A percentile compares a stretch with the other conserved stretches of the same genome.
Evolutionary conservation across 108 stramenopile species (phyloP).

Genomic region (Cyclostephanos tholiformis): DNA sequence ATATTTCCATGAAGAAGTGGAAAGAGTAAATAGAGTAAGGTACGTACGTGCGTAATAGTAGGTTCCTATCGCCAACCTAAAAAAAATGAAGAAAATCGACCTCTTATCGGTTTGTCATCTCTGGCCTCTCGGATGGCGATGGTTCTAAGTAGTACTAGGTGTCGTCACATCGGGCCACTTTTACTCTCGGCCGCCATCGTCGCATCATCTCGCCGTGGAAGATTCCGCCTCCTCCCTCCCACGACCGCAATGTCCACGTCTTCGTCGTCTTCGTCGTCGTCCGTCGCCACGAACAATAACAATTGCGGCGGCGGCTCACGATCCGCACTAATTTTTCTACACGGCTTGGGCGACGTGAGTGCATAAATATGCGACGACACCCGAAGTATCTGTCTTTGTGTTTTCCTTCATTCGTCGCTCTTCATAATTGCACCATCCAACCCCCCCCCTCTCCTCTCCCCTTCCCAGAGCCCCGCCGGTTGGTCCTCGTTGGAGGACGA

Average conservation of each 20-base stretch:
- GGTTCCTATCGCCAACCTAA: too few relatives aligned
- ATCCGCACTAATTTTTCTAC: slow-evolving; percentile 64
- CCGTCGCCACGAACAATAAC: background rate
- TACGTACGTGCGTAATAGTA: too few relatives aligned
- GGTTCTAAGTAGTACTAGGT: too few relatives aligned
- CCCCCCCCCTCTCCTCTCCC: slow-evolving; percentile 8
- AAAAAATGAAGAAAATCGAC: too few relatives aligned
- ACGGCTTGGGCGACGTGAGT: slow-evolving; percentile 69
- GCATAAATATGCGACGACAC: background rate
- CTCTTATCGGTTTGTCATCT: too few relatives aligned
- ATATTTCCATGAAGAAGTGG: too few relatives aligned
- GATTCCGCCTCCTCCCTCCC: background rate
- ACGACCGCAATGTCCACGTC: background rate
- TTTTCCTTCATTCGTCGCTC: background rate
- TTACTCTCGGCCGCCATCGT: background rate
- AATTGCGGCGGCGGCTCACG: background rate
- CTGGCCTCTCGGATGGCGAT: too few relatives aligned
- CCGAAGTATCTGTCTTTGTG: background rate
- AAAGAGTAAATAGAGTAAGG: too few relatives aligned
- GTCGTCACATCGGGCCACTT: background rate
- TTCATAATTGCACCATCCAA: slow-evolving; percentile 32
- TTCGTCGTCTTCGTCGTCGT: background rate
- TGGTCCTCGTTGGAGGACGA: slow-evolving; percentile 63
- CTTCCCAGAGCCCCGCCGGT: slow-evolving; percentile 66
- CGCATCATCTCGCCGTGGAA: background rate